These are phyloP conservation scores for Mucor sp. DNA, from an alignment of 371 early-diverging fungal species.

Conservation along the genomic window DNA sequence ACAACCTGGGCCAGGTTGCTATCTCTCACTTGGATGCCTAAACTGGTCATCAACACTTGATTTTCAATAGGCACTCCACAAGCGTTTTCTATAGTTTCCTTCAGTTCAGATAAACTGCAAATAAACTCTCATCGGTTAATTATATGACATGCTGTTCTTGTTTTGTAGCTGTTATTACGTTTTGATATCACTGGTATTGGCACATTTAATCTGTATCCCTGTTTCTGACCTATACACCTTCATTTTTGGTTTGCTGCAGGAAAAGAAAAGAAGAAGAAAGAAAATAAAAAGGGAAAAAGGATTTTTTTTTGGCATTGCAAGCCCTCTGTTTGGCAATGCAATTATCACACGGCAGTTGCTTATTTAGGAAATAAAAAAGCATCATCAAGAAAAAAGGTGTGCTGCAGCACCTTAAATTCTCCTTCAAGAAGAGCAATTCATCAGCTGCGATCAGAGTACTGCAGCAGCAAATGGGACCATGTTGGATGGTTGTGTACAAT, in stretches of 20 bases:
- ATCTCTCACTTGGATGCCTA: conserved; percentile 56
- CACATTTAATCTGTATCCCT: conserved; percentile 50
- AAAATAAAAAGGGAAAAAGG: background rate
- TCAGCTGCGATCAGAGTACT: background rate
- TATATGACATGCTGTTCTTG: conserved; percentile 15
- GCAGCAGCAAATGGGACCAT: background rate
- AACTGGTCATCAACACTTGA: conserved; percentile 67
- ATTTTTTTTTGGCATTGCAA: background rate
- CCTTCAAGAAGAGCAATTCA: background rate
- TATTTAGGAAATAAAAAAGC: background rate
- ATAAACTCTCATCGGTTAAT: background rate
- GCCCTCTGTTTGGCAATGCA: background rate
- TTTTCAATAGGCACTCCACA: conserved; percentile 50
- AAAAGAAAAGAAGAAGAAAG: background rate
- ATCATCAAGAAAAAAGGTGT: background rate
- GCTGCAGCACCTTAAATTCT: background rate
- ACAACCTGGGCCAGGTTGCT: conserved; percentile 53
- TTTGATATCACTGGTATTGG: conserved; percentile 8
- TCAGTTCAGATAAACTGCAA: conserved; percentile 43
- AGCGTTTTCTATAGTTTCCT: conserved; percentile 46
- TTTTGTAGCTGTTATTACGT: conserved; percentile 15
- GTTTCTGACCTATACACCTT: conserved; percentile 69
- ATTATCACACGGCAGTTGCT: background rate
- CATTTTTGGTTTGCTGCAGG: conserved; percentile 30
- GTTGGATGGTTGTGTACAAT: background rate